Evolutionary conservation across 139 green algal species (phyloP), one percentile per base, ranked within the genome.

Genomic region (Mesostigma viride): DNA sequence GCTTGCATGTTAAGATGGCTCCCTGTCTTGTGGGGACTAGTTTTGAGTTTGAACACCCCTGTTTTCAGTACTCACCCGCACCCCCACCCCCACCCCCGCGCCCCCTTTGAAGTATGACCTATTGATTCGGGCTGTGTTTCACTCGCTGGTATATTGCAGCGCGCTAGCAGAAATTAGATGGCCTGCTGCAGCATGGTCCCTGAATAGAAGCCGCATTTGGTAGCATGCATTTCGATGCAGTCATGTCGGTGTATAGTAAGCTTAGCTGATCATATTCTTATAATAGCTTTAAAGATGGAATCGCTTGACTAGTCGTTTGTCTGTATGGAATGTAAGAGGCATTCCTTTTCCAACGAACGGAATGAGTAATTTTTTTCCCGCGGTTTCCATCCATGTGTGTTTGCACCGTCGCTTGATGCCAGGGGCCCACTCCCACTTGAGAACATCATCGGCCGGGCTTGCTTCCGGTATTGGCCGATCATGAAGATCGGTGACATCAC

Each of bases 381-480:
- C 40, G 6, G 53, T 62, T 27, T 6, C 26, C 20, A 17, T 24
- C 8, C 5, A 6, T 62, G 14, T 17, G 8, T 32, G 53, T 22
- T 56, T n/a, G n/a, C 5, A 11, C 22, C 36, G 3, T 68, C 1
- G 26, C 5, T 68, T 27, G 20, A 65, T 24, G 8, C 8, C 67
- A 73, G 67, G 67, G 92, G 92, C 0, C 90, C 92, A 0, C 77
- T 98, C 58, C 90, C 91, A 0, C 64, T 70, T 28, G 76, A 80
- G 36, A 74, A 80, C 45, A 74, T 83, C 26, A 20, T 81, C 24
- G 78, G 89, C 1, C 78, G 89, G 0, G 93, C 90, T 0, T 74
- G 85, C 27, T 91, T 84, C 58, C 89, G 90, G 47, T 98, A 98
- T 77, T 98, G 92, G 92, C 91, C 91, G 0, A 79, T 82, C 0